Evolutionary conservation across 169 alveolate species (phyloP).

Genomic region (Theileria equi): DNA sequence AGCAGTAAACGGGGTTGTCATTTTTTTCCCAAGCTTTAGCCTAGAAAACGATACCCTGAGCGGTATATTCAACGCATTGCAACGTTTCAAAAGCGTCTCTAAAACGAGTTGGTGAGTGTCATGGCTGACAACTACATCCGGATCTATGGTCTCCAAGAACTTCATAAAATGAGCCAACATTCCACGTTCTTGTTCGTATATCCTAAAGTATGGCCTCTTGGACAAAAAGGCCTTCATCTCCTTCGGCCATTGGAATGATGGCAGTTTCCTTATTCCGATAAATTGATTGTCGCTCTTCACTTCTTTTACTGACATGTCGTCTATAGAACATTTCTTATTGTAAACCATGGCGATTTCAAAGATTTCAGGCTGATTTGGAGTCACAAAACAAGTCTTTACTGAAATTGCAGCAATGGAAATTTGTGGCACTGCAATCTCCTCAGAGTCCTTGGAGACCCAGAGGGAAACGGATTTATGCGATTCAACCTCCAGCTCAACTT

Average conservation of each 20-base stretch:
- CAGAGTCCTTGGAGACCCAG: constrained; percentile 44
- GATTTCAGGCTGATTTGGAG: constrained; percentile 57
- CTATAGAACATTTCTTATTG: constrained; percentile 27
- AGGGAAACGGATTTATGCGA: constrained; percentile 45
- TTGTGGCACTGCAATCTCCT: constrained; percentile 44
- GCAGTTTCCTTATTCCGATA: constrained; percentile 48
- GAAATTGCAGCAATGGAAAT: constrained; percentile 48
- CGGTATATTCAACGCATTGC: constrained; percentile 55
- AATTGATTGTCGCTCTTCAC: constrained; percentile 34
- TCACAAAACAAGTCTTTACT: constrained; percentile 46
- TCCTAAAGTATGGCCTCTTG: constrained; percentile 52
- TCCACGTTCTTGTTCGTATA: constrained; percentile 63
- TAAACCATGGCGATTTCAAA: constrained; percentile 41
- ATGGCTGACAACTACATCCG: constrained; percentile 72
- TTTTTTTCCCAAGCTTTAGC: constrained; percentile 26
- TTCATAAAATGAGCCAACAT: constrained; percentile 55
- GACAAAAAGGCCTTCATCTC: constrained; percentile 30
- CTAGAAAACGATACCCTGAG: constrained; percentile 62
- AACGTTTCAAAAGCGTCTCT: constrained; percentile 62
- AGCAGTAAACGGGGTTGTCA: constrained; percentile 35
- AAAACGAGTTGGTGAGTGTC: constrained; percentile 56
- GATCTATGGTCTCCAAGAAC: constrained; percentile 48
- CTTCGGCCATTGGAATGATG: constrained; percentile 37
- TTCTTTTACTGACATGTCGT: constrained; percentile 16
- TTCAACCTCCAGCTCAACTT: constrained; percentile 45